A percentile compares a stretch with the other conserved stretches of the same genome.
Evolutionary conservation across 2,329 filamentous ascomycete genomes (phyloP).

Genomic region (Aureobasidium vineae): DNA sequence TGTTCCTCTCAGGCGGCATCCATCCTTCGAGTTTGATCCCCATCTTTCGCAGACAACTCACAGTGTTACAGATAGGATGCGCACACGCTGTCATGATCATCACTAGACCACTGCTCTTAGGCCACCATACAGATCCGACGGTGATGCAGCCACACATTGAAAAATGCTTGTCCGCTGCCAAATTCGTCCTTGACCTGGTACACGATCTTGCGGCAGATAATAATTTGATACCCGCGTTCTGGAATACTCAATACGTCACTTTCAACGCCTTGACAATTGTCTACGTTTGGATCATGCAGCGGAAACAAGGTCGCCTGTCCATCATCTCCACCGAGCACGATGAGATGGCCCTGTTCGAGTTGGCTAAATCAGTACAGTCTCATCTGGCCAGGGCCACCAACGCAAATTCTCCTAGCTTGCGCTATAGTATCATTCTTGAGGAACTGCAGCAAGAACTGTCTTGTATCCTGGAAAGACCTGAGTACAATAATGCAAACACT

Average conservation of each 20-base stretch:
- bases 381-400: constrained; percentile 20
- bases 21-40: constrained; percentile 49
- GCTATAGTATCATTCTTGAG: constrained; percentile 25
- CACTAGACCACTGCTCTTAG: constrained; percentile 36
- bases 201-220: constrained; percentile 1
- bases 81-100: constrained; percentile 40
- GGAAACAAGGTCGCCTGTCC: constrained; percentile 8
- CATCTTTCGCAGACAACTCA: constrained; percentile 42
- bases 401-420: neutral
- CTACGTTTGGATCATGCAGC: constrained; percentile 23
- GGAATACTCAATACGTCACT: neutral
- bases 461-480: neutral
- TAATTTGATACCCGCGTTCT: constrained; percentile 22
- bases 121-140: neutral
- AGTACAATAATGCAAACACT: neutral
- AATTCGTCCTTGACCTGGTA: constrained; percentile 17
- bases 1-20: constrained; percentile 45
- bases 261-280: constrained; percentile 12
- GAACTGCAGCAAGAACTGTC: constrained; percentile 18
- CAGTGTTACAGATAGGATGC: constrained; percentile 38
- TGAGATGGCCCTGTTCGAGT: constrained; percentile 1
- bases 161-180: constrained; percentile 18
- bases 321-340: neutral
- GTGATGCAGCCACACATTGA: constrained; percentile 6
- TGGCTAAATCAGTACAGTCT: constrained; percentile 9